phyloP scores from a whole-genome alignment of 164 flowering plant species.

The grape (Vitis vinifera) region DNA sequence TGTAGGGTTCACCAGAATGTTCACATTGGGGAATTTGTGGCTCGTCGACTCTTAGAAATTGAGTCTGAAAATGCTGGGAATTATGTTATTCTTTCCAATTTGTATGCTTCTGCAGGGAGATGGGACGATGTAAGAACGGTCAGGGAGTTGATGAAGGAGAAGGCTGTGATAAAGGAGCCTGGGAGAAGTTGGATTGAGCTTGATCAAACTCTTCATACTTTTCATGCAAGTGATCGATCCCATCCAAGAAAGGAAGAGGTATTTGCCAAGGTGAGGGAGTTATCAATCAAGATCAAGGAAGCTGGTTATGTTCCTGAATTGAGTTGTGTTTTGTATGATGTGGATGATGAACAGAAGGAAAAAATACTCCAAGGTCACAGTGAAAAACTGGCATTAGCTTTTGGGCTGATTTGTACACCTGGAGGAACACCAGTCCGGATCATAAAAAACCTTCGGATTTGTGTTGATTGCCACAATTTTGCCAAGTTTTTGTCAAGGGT shows the following conservation, averaged over 20 bases:
- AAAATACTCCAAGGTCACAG: constrained; percentile 57
- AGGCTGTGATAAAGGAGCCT: constrained; percentile 58
- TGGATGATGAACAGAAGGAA: constrained; percentile 71
- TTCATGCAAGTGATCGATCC: constrained; percentile 59
- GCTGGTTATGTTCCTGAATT: constrained; percentile 65
- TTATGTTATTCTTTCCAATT: constrained; percentile 62
- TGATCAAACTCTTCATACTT: constrained; percentile 51
- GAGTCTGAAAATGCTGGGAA: constrained; percentile 75
- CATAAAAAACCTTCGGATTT: constrained; percentile 63
- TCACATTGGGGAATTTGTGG: constrained; percentile 53
- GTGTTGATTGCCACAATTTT: constrained; percentile 73
- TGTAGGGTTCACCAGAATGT: constrained; percentile 58
- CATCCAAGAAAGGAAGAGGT: constrained; percentile 58
- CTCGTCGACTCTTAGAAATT: constrained; percentile 47
- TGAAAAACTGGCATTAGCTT: constrained; percentile 63
- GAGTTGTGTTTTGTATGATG: constrained; percentile 59
- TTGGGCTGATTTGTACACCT: constrained; percentile 40
- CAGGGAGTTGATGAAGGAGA: constrained; percentile 56
- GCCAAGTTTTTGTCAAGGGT: constrained; percentile 51
- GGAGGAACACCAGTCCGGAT: constrained; percentile 40
- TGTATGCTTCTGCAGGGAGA: constrained; percentile 63
- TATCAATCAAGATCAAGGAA: constrained; percentile 45
- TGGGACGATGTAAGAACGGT: constrained; percentile 61
- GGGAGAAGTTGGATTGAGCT: constrained; percentile 71
- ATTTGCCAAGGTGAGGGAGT: constrained; percentile 40